Base-by-base conservation (phyloP, 2,329 filamentous ascomycete genomes). In the Claviceps humidiphila region DNA sequence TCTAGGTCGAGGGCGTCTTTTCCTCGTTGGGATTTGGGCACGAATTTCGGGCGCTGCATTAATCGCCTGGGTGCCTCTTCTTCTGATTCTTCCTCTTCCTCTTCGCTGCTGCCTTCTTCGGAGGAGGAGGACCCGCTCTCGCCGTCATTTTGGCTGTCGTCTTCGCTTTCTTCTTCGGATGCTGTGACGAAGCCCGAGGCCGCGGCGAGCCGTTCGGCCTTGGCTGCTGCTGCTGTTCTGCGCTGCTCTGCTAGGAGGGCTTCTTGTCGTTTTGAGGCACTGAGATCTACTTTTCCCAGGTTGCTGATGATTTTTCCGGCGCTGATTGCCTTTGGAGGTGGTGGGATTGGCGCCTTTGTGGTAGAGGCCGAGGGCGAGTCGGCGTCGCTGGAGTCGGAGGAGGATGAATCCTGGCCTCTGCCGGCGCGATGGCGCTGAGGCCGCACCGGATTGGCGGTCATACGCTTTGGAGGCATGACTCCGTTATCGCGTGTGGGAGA, bases 371-470 rank as follows among this genome's bases (percentile, higher is more conserved):
- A 55, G 57, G 58, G 51, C 51, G 60, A 52, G 13, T 66, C 60
- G 49, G 63, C 58, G 53, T 75, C 74, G 63, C 69, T 72, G 58
- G 71, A 74, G 54, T 77, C 74, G 41, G 77, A 80, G 43, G 74
- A 77, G 7, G 75, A 77, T 5, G 74, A 76, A 13, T 73, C 74
- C 55, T 73, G 76, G 7, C 72, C 77, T 68, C 96, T 97, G 58
- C 93, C 91, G 16, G 91, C 85, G 54, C 89, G 83, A 62, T 96
- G 86, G 53, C 93, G 86, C 59, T 83, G 80, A 24, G 89, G 87
- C 65, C 82, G 83, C 54, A 84, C 71, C 3, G 88, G 89, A 64
- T 96, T 95, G 56, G 90, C 89, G 57, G 91, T 97, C 87, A 97
- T 95, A 63, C 87, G 86, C 66, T 87, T 89, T 13, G 84, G 81